These are phyloP conservation scores for Kentomonas sorsogonicus DNA, from an alignment of 208 protist species.

Conservation along the genomic window DNA sequence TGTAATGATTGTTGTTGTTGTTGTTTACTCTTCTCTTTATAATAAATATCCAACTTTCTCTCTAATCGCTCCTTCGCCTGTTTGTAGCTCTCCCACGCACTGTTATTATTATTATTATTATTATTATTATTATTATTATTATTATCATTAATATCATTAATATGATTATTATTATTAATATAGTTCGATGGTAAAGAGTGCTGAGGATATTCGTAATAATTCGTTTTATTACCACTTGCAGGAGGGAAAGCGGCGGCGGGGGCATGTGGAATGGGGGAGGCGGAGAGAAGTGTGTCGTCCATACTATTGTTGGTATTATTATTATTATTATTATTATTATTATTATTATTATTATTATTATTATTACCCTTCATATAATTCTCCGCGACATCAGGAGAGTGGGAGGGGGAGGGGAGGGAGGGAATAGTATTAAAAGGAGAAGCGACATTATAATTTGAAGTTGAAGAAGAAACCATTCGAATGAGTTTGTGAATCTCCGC, in stretches of 20 bases:
- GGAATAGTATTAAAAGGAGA: no score
- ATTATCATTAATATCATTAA: neutral
- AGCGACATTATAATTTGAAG: no score
- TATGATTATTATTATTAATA: conserved; percentile 1
- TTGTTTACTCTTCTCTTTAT: no score
- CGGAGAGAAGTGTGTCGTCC: neutral
- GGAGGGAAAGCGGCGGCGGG: no score
- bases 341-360: conserved; percentile 8
- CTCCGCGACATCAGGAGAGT: no score
- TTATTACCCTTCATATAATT: neutral
- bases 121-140: neutral
- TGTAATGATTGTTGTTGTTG: no score
- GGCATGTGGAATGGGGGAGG: no score
- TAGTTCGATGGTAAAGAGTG: neutral
- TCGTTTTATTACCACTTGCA: conserved; percentile 4
- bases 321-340: neutral
- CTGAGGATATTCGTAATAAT: no score
- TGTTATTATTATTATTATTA: conserved; percentile 12
- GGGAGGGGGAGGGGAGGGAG: no score
- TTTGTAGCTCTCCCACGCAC: conserved; percentile 47
- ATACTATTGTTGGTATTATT: neutral
- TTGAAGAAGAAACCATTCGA: no score
- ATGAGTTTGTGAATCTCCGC: no score
- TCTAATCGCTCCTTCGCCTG: conserved; percentile 36
- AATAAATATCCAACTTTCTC: no score